Base-by-base conservation (phyloP, 23 red algal genomes). In the Gracilaria gracilis region DNA sequence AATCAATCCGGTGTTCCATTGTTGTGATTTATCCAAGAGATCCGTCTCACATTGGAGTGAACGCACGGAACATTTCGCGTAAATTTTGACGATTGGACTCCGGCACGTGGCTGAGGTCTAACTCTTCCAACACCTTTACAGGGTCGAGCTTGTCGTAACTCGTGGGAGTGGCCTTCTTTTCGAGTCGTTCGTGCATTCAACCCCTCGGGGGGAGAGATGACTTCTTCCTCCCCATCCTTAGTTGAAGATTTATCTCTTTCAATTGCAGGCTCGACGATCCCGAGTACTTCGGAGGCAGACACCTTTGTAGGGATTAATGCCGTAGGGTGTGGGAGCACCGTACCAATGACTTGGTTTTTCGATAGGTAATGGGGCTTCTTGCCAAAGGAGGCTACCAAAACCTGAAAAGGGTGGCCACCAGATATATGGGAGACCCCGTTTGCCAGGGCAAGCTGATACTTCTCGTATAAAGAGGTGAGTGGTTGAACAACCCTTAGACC, bases 41-140 rank as follows among this genome's bases (percentile, higher is more conserved):
- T 14, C 40, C 75, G 20, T 80, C 75, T 4, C 75, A 80, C 75
- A 80, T 32, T 19, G 42, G 40, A 6, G 42, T 57, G 50, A 80
- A 80, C 13, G 9, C 46, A 19, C 21, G 42, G 4, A 80, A 33
- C 21, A 80, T 80, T 4, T 80, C 29, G 31, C 75, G 75, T 24
- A 80, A 28, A 1, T 3, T 20, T 51, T 50, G 2, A 29, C 20
- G 75, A 28, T 80, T 11, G 4, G 46, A 55, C 9, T 47, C 75
- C 28, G 38, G 36, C 4, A 80, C 75, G 9, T 80, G 75, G 5
- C 46, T 20, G n/a, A 51, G 50, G 40, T 80, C 75, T 20, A 80
- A 36, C 15, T 34, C 4, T 36, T 71, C 66, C 4, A 71, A 25
- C 19, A 9, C 66, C 31, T 71, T 59, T 6, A n/a, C 7, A 59